A percentile compares a stretch with the other conserved stretches of the same genome.
Conservation (phyloP, 2,329 filamentous ascomycete genomes). For the Elsinoe batatas region DNA sequence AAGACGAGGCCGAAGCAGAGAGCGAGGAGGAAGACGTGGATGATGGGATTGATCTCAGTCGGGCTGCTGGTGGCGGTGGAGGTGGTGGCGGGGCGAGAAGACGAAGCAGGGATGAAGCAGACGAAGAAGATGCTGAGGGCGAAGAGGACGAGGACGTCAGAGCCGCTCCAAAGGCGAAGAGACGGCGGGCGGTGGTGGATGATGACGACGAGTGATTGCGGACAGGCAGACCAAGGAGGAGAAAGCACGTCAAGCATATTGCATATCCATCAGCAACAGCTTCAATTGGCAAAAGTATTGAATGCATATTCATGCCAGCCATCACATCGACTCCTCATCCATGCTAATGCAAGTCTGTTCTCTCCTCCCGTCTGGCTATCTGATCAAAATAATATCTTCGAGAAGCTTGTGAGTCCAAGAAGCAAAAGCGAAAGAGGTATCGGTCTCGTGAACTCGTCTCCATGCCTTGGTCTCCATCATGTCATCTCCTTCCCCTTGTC, state of each 20-base stretch:
- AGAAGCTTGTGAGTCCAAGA: slow-evolving; percentile 4
- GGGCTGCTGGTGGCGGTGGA: slow-evolving; percentile 16
- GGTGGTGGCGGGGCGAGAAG: slow-evolving; percentile 13
- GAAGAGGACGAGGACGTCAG: slow-evolving; percentile 22
- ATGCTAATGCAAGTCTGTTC: slow-evolving; percentile 8
- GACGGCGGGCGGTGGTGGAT: slow-evolving; percentile 37
- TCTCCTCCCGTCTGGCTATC: background rate
- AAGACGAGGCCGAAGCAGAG: slow-evolving; percentile 47
- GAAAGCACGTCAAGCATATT: background rate
- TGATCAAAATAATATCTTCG: background rate
- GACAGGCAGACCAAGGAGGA: background rate
- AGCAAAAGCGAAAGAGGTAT: background rate
- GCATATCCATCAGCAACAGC: background rate
- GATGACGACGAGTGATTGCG: slow-evolving; percentile 31
- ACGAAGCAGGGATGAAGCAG: slow-evolving; percentile 23
- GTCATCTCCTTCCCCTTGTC: background rate
- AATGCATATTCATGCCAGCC: slow-evolving; percentile 8
- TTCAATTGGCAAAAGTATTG: background rate
- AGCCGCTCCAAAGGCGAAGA: slow-evolving; percentile 28
- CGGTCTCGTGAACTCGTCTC: background rate
- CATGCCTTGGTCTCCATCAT: background rate
- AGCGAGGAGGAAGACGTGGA: slow-evolving; percentile 40
- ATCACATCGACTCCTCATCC: slow-evolving; percentile 4
- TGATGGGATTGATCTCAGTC: slow-evolving; percentile 32
- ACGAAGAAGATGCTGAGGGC: slow-evolving; percentile 29